Evolutionary conservation across 345 rosid species (phyloP).

Genomic region (Brassica cretica): DNA sequence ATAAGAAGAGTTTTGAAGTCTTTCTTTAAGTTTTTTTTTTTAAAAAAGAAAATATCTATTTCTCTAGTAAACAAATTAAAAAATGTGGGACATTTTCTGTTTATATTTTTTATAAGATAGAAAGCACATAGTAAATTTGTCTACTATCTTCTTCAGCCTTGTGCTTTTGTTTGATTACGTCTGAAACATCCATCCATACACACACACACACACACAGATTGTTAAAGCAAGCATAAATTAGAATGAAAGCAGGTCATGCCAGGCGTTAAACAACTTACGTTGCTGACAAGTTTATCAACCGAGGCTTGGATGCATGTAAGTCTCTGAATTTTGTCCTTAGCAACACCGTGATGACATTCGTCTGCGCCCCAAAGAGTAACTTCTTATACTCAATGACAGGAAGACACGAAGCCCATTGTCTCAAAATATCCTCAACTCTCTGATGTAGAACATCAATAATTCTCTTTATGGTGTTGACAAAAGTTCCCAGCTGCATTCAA

Average conservation of each 20-base stretch:
- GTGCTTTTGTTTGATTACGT: slow-evolving; percentile 71
- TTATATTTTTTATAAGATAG: too few species aligned
- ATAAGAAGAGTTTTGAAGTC: too few species aligned
- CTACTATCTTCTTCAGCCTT: slow-evolving; percentile 64
- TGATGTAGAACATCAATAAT: slow-evolving; percentile 81
- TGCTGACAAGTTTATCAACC: slow-evolving; percentile 81
- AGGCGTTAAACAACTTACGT: slow-evolving; percentile 51
- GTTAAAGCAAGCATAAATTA: neutral
- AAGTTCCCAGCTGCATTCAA: slow-evolving; percentile 69
- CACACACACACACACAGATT: slow-evolving; percentile 4
- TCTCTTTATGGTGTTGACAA: slow-evolving; percentile 87
- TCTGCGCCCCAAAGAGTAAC: slow-evolving; percentile 78
- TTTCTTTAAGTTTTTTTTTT: too few species aligned
- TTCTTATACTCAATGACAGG: slow-evolving; percentile 75
- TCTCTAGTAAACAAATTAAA: too few species aligned
- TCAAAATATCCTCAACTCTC: slow-evolving; percentile 76
- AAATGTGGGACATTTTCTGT: too few species aligned
- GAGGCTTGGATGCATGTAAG: slow-evolving; percentile 72
- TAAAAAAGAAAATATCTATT: too few species aligned
- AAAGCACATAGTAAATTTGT: too few species aligned
- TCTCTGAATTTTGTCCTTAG: slow-evolving; percentile 91
- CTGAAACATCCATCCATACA: slow-evolving; percentile 41
- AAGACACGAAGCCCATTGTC: slow-evolving; percentile 86
- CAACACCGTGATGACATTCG: slow-evolving; percentile 83
- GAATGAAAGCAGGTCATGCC: neutral